Evolutionary conservation across 2,329 filamentous ascomycete species (phyloP).

Genomic region (Fusarium paranaense): DNA sequence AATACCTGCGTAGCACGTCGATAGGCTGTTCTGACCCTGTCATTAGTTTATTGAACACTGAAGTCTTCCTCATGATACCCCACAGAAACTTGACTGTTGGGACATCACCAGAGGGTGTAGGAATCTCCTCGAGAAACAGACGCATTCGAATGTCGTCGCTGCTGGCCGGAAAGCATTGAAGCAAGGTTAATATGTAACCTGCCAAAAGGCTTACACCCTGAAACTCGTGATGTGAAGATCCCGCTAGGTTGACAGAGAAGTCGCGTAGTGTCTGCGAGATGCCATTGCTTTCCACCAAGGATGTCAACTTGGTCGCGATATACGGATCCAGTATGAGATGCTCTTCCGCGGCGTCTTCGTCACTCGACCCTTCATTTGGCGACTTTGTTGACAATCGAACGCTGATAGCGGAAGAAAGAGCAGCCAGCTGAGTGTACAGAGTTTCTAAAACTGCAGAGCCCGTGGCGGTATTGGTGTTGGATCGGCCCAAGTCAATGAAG

Average conservation of each 20-base stretch:
- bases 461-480: slow-evolving; percentile 48
- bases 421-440: slow-evolving; percentile 65
- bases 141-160: slow-evolving; percentile 96
- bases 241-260: slow-evolving; percentile 47
- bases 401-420: slow-evolving; percentile 63
- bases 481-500: slow-evolving; percentile 69
- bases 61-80: slow-evolving; percentile 66
- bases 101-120: slow-evolving; percentile 66
- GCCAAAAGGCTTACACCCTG: slow-evolving; percentile 74
- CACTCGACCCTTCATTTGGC: slow-evolving; percentile 6
- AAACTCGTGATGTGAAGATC: slow-evolving; percentile 47
- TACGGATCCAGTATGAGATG: slow-evolving; percentile 61
- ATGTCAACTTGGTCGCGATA: slow-evolving; percentile 73
- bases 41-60: slow-evolving; percentile 50
- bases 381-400: slow-evolving; percentile 52
- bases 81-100: slow-evolving; percentile 78
- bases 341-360: slow-evolving; percentile 32
- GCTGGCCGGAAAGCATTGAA: slow-evolving; percentile 84
- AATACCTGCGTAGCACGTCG: slow-evolving; percentile 47
- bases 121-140: slow-evolving; percentile 73
- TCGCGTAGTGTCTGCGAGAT: slow-evolving; percentile 65
- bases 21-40: slow-evolving; percentile 46
- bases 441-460: slow-evolving; percentile 61
- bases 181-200: slow-evolving; percentile 85
- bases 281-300: slow-evolving; percentile 79